These are phyloP conservation scores for Kewa caespitosa DNA, from an alignment of 179 eudicot genomes.

Conservation along the genomic window DNA sequence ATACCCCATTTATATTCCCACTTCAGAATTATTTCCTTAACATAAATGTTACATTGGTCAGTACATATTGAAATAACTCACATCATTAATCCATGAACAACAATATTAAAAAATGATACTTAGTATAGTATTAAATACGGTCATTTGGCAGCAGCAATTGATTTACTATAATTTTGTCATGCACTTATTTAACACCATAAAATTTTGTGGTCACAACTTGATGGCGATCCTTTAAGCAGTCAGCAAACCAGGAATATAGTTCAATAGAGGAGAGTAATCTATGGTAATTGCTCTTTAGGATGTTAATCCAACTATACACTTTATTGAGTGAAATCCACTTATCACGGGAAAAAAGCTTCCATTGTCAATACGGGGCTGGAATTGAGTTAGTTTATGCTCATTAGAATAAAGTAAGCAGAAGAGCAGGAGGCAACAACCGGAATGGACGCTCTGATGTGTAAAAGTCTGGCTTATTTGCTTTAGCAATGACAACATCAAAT, in stretches of 20 bases:
- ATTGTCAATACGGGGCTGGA: background rate
- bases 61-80: too few relatives aligned
- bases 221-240: background rate
- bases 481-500: conserved; percentile 97
- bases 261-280: background rate
- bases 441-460: conserved; percentile 96
- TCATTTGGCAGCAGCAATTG: background rate
- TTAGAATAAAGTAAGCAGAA: conserved; percentile 11
- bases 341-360: background rate
- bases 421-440: conserved; percentile 51
- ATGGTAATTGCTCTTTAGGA: background rate
- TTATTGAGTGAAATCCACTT: background rate
- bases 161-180: background rate
- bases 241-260: background rate
- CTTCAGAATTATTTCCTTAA: too few relatives aligned
- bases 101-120: too few relatives aligned
- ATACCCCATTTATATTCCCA: too few relatives aligned
- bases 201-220: background rate
- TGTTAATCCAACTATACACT: background rate
- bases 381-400: background rate
- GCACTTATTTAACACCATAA: background rate
- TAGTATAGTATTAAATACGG: too few relatives aligned
- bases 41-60: too few relatives aligned
- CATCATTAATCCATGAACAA: too few relatives aligned
- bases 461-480: conserved; percentile 97